A percentile compares a stretch with the other conserved stretches of the same genome.
These are phyloP conservation scores for Daldinia caldariorum DNA, from an alignment of 495 filamentous ascomycete species.

Conservation along the genomic window DNA sequence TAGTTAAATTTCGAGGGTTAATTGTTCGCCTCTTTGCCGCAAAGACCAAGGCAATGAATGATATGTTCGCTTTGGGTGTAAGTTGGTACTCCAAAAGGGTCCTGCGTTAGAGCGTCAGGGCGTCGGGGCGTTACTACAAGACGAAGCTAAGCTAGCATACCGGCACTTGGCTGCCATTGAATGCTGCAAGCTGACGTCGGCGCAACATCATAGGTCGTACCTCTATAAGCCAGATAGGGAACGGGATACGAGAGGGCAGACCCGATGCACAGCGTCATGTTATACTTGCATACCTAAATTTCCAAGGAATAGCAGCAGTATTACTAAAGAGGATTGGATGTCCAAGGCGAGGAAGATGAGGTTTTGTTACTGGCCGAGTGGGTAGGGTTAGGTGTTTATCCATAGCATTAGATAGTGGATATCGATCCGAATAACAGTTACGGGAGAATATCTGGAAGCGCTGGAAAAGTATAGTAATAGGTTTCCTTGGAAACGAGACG, in stretches of 20 bases:
- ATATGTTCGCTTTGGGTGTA: background rate
- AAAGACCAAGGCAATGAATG: background rate
- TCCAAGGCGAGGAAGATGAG: background rate
- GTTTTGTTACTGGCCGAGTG: slow-evolving; percentile 1
- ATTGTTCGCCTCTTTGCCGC: background rate
- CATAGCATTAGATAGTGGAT: slow-evolving; percentile 1
- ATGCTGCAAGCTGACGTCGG: slow-evolving; percentile 45
- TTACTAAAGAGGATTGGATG: background rate
- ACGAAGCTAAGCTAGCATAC: slow-evolving; percentile 30
- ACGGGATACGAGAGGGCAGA: slow-evolving; percentile 25
- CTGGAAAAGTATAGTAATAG: background rate
- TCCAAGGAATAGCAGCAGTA: background rate
- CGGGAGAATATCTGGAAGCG: background rate
- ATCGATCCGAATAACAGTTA: background rate
- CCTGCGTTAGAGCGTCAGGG: slow-evolving; percentile 3
- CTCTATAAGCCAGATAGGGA: slow-evolving; percentile 12
- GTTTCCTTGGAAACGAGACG: slow-evolving; percentile 15
- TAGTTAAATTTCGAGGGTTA: too few relatives aligned
- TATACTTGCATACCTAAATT: background rate
- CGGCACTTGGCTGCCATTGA: slow-evolving; percentile 24
- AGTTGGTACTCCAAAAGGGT: slow-evolving; percentile 26
- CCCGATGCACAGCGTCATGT: background rate
- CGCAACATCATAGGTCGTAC: slow-evolving; percentile 37
- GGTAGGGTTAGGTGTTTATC: background rate
- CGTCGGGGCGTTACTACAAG: slow-evolving; percentile 12